Conservation (phyloP, 2,329 filamentous ascomycete species). For the Cucurbitaria berberidis region DNA sequence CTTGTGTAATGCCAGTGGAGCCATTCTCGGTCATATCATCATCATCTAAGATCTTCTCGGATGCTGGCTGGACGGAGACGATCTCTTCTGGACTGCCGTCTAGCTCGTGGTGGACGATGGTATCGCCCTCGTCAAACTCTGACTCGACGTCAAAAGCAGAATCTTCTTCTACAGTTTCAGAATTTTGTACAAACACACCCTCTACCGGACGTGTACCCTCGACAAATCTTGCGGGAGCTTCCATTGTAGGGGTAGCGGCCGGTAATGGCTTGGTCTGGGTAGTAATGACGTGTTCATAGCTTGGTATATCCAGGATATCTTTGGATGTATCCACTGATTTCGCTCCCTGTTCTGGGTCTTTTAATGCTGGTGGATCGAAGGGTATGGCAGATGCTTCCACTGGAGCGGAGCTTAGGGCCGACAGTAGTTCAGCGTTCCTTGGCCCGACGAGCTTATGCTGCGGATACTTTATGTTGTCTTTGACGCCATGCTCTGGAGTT, state of each 20-base stretch:
- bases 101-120: constrained; percentile 39
- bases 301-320: background rate
- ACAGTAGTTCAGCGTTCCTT: background rate
- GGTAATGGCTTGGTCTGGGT: background rate
- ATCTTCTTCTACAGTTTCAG: constrained; percentile 5
- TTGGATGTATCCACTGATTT: background rate
- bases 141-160: constrained; percentile 30
- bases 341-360: background rate
- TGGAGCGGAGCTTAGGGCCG: background rate
- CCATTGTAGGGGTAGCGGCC: background rate
- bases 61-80: constrained; percentile 2
- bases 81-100: constrained; percentile 16
- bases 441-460: background rate
- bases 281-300: background rate
- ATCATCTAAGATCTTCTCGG: constrained; percentile 5
- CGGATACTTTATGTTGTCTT: background rate
- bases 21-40: constrained; percentile 4
- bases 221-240: background rate
- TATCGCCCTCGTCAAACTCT: constrained; percentile 45
- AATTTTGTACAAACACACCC: background rate
- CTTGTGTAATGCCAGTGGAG: constrained; percentile 5
- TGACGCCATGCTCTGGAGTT: background rate
- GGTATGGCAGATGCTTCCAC: background rate
- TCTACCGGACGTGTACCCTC: background rate
- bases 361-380: background rate